phyloP scores from a whole-genome alignment of 345 rosid genomes.

The Chamaenerion angustifolium region DNA sequence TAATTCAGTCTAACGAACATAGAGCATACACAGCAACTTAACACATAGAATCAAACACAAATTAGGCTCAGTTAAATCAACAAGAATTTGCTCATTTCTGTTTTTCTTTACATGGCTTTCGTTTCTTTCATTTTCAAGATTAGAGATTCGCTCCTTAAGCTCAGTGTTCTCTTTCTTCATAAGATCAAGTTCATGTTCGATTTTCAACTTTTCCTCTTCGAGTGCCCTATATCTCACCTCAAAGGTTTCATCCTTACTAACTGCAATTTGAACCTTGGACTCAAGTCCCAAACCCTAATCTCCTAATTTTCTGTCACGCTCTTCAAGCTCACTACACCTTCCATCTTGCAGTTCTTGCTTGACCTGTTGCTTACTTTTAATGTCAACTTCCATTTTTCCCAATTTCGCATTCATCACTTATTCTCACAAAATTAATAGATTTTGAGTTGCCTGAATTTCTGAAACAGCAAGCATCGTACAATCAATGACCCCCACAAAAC shows the following conservation, averaged over 20 bases:
- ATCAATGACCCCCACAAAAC: too few relatives aligned
- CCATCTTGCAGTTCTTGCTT: constrained; percentile 4
- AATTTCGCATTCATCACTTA: constrained; percentile 2
- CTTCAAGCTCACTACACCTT: constrained; percentile 8
- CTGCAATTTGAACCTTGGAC: constrained; percentile 29
- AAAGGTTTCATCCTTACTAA: constrained; percentile 24
- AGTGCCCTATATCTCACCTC: constrained; percentile 19
- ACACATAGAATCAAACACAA: too few relatives aligned
- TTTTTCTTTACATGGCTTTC: background rate
- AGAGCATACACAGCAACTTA: too few relatives aligned
- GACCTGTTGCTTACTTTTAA: background rate
- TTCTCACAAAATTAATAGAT: background rate
- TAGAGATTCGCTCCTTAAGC: background rate
- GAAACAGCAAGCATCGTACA: too few relatives aligned
- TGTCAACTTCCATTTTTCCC: constrained; percentile 10
- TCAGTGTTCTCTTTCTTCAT: constrained; percentile 12
- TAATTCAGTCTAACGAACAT: too few relatives aligned
- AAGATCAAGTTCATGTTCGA: constrained; percentile 17
- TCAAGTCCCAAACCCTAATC: constrained; percentile 2
- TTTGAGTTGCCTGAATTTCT: too few relatives aligned
- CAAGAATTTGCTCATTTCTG: constrained; percentile 13
- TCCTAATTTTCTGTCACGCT: constrained; percentile 18
- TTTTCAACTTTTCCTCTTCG: constrained; percentile 19
- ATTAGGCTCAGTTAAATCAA: constrained; percentile 19
- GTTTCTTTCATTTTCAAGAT: constrained; percentile 1